A percentile compares a stretch with the other conserved stretches of the same genome.
phyloP scores from a whole-genome alignment of 805 yeast genomes.

The Yarrowia keelungensis region DNA sequence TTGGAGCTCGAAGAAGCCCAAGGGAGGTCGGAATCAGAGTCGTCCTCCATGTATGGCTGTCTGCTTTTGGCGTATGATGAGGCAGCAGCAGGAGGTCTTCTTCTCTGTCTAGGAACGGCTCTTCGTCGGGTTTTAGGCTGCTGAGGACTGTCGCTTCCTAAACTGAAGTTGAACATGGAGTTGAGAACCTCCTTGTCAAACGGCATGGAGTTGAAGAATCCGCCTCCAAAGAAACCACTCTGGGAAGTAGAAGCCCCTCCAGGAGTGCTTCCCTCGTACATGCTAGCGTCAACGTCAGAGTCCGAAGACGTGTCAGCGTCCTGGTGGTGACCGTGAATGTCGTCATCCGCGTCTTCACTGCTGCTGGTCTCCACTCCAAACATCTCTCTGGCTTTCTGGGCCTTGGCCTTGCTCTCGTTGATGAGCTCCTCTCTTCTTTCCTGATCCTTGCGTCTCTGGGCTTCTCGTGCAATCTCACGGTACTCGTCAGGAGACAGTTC shows the following conservation, averaged over 20 bases:
- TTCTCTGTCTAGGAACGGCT: not conserved
- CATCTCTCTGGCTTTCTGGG: not conserved
- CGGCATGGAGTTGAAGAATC: not conserved
- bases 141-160: conserved; percentile 2
- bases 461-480: conserved; percentile 2
- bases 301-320: not conserved
- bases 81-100: not conserved
- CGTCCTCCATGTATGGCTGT: conserved; percentile 17
- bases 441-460: conserved; percentile 16
- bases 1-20: not conserved
- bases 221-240: not conserved
- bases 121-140: not conserved
- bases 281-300: not conserved
- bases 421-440: conserved; percentile 11
- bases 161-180: conserved; percentile 14
- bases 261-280: conserved; percentile 1
- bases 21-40: not conserved
- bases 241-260: not conserved
- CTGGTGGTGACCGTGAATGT: not conserved
- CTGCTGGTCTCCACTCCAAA: conserved; percentile 8
- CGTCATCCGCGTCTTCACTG: not conserved
- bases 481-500: conserved; percentile 30
- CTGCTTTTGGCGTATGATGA: not conserved
- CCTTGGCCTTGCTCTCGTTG: not conserved
- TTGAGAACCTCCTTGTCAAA: conserved; percentile 10